These are phyloP conservation scores for Phialophora verrucosa DNA, from an alignment of 2,329 filamentous ascomycete species.

Conservation along the genomic window DNA sequence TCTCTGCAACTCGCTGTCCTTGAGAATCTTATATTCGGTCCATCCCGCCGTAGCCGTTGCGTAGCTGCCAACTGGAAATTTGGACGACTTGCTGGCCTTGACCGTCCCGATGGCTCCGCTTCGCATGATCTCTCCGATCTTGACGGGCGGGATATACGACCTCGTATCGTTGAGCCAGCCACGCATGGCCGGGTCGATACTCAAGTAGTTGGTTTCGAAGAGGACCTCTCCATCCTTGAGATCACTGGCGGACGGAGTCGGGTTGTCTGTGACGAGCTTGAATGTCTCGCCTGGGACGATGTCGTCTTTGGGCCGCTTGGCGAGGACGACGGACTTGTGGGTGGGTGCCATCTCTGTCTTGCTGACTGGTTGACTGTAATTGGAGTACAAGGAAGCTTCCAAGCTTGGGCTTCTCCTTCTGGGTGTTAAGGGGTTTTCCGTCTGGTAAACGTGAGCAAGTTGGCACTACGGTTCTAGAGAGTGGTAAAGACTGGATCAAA, in stretches of 20 bases:
- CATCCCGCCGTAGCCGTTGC: constrained; percentile 65
- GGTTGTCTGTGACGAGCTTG: constrained; percentile 54
- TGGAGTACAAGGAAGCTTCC: not conserved
- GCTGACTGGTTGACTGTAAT: not conserved
- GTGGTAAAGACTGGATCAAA: not conserved
- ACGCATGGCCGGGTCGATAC: constrained; percentile 77
- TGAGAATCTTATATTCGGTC: constrained; percentile 68
- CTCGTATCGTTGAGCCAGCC: constrained; percentile 67
- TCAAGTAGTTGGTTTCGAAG: constrained; percentile 65
- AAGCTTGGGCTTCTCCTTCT: not conserved
- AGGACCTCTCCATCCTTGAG: constrained; percentile 68
- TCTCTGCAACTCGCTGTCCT: constrained; percentile 57
- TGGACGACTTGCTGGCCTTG: constrained; percentile 62
- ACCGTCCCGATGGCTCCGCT: constrained; percentile 66
- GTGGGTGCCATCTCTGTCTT: constrained; percentile 36
- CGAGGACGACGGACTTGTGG: constrained; percentile 61
- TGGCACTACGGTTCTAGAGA: not conserved
- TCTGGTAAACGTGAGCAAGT: not conserved
- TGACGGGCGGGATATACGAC: constrained; percentile 71
- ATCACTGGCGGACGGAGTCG: constrained; percentile 53
- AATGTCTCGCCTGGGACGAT: constrained; percentile 73
- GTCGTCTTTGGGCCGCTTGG: constrained; percentile 64
- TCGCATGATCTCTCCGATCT: constrained; percentile 72
- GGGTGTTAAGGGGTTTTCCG: too few relatives aligned
- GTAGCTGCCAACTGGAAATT: constrained; percentile 63